Percentiles rank a stretch among this genome's conserved stretches.
These are phyloP conservation scores for Isochrysis galbana DNA, from an alignment of 78 protist genomes.

Conservation along the genomic window DNA sequence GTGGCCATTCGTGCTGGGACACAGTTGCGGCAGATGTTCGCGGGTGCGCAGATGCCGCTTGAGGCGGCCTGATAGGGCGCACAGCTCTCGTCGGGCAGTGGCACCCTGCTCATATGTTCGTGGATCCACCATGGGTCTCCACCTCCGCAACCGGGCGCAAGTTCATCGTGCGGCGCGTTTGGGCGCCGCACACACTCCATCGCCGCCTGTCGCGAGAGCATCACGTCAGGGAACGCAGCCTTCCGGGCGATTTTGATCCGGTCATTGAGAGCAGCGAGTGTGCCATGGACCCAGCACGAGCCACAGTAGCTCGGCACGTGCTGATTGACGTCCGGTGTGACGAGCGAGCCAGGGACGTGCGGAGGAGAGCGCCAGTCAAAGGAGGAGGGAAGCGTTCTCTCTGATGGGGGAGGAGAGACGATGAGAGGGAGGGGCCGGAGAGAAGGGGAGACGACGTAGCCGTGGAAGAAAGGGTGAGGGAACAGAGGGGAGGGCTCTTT, in stretches of 20 bases:
- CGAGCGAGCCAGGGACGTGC: neutral
- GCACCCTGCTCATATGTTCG: neutral
- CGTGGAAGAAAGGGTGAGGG: too few relatives aligned
- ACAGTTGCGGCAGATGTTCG: constrained; percentile 73
- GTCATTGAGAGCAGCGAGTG: constrained; percentile 66
- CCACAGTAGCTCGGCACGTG: constrained; percentile 32
- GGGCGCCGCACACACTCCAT: constrained; percentile 63
- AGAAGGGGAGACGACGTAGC: too few relatives aligned
- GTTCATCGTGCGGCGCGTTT: constrained; percentile 26
- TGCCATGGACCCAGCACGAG: constrained; percentile 57
- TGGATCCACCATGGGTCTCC: neutral
- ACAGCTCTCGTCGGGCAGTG: constrained; percentile 69
- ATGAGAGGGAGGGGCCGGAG: too few relatives aligned
- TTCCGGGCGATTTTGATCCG: constrained; percentile 75
- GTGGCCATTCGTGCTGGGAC: too few relatives aligned
- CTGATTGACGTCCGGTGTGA: neutral
- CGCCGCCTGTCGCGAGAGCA: constrained; percentile 68
- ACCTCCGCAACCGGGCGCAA: neutral
- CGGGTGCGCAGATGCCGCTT: constrained; percentile 59
- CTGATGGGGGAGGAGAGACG: too few relatives aligned
- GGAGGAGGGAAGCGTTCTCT: too few relatives aligned
- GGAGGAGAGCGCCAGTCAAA: neutral
- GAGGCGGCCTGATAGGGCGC: neutral
- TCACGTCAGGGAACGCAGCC: constrained; percentile 59
- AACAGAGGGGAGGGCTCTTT: too few relatives aligned